phyloP scores from a whole-genome alignment of 768 basidiomycete genomes.

The Hebeloma cylindrosporum region DNA sequence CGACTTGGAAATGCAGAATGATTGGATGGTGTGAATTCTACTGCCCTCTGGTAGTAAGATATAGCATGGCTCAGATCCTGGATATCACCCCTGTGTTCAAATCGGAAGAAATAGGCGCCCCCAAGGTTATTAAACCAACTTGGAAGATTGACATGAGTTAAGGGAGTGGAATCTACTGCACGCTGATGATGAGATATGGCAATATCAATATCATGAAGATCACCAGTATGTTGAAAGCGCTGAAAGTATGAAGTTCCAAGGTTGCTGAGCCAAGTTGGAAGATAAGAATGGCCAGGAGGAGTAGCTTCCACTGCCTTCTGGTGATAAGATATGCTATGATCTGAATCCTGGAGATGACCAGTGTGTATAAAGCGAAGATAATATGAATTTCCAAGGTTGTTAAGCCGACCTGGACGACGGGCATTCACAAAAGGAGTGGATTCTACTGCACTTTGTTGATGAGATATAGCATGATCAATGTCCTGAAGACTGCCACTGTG shows the following conservation, averaged over 20 bases:
- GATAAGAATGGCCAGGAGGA: neutral
- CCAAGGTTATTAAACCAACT: constrained; percentile 3
- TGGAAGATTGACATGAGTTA: constrained; percentile 5
- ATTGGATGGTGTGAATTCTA: neutral
- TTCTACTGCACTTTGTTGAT: constrained; percentile 8
- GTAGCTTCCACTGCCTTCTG: neutral
- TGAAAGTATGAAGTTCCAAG: neutral
- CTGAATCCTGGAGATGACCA: neutral
- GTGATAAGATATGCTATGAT: neutral
- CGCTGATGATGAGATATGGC: neutral
- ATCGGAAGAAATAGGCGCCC: neutral
- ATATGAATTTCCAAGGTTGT: constrained; percentile 9
- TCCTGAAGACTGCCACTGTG: constrained; percentile 7
- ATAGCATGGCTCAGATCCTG: constrained; percentile 3
- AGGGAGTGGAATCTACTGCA: neutral
- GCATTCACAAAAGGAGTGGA: constrained; percentile 18
- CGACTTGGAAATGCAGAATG: neutral
- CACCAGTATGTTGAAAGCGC: neutral
- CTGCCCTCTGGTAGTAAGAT: neutral
- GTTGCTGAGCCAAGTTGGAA: neutral
- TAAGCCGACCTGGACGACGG: constrained; percentile 4
- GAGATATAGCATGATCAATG: constrained; percentile 9
- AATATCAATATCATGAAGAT: neutral
- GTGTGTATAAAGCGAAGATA: constrained; percentile 1
- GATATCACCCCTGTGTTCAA: neutral